Evolutionary conservation across 352 stramenopile species (phyloP).

Genomic region (Lagenidium sp.): DNA sequence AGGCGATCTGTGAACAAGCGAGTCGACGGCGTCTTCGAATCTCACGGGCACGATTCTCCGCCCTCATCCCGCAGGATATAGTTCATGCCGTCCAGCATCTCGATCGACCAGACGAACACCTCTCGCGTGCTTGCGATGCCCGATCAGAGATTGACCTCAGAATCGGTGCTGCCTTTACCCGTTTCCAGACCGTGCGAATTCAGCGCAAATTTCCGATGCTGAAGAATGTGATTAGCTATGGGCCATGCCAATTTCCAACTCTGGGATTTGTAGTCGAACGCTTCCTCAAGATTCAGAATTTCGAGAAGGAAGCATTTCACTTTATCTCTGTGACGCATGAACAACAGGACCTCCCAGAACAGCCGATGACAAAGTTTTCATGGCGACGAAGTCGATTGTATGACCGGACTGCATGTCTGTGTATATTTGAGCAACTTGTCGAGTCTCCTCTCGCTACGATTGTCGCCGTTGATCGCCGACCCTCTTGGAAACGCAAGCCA

Average conservation of each 20-base stretch:
- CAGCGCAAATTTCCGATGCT: conserved; percentile 70
- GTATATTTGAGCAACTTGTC: conserved; percentile 87
- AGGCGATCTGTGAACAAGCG: conserved; percentile 71
- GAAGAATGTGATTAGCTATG: conserved; percentile 95
- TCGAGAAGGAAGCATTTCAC: conserved; percentile 96
- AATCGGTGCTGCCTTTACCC: conserved; percentile 92
- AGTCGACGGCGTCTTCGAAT: conserved; percentile 68
- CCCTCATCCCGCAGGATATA: conserved; percentile 90
- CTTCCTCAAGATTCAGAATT: conserved; percentile 94
- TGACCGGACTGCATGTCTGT: conserved; percentile 89
- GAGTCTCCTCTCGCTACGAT: conserved; percentile 56
- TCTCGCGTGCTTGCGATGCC: conserved; percentile 84
- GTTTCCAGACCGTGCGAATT: conserved; percentile 93
- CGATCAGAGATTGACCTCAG: conserved; percentile 93
- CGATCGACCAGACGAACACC: conserved; percentile 61
- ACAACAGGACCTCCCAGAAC: conserved; percentile 31
- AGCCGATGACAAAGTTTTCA: conserved; percentile 85
- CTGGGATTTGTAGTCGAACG: conserved; percentile 95
- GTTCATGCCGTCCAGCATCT: conserved; percentile 82
- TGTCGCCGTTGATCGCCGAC: conserved; percentile 55
- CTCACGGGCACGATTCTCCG: conserved; percentile 89
- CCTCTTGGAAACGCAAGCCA: conserved; percentile 93
- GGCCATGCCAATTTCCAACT: conserved; percentile 99
- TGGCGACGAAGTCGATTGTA: conserved; percentile 96
- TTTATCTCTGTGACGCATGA: conserved; percentile 87